These are phyloP conservation scores for Chaetothyriales sp. DNA, from an alignment of 2,329 filamentous ascomycete genomes.

Conservation along the genomic window DNA sequence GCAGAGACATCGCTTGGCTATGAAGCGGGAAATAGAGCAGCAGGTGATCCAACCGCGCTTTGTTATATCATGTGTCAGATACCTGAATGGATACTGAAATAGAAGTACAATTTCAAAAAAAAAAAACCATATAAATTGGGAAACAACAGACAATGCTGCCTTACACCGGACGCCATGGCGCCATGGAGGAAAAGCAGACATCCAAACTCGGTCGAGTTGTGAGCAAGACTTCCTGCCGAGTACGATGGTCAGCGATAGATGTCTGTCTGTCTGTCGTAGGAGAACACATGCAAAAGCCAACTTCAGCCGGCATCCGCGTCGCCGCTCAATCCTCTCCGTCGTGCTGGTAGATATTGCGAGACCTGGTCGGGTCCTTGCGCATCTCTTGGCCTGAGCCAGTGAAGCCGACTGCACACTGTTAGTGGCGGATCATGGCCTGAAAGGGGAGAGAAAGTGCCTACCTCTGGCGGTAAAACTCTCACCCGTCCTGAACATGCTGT, in stretches of 20 bases:
- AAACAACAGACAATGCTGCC: no score
- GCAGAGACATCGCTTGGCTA: no score
- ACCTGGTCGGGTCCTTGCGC: constrained; percentile 77
- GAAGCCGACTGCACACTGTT: constrained; percentile 60
- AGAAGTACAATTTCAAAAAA: no score
- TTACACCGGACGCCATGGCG: no score
- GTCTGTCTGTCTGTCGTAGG: neutral
- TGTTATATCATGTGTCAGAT: no score
- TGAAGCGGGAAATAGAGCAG: no score
- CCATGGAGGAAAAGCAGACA: neutral
- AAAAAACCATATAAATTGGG: no score
- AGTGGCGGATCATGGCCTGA: constrained; percentile 16
- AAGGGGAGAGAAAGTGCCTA: constrained; percentile 31
- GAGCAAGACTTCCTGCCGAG: neutral
- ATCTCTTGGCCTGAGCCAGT: constrained; percentile 90
- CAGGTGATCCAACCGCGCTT: no score
- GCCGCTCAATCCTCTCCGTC: constrained; percentile 42
- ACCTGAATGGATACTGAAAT: no score
- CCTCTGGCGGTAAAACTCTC: constrained; percentile 77
- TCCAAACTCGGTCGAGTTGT: neutral
- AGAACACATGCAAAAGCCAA: no score
- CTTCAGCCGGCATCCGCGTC: constrained; percentile 9
- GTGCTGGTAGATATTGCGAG: constrained; percentile 71
- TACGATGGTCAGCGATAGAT: neutral
- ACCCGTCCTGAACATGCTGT: constrained; percentile 93